These are phyloP conservation scores for Cymbidium sinense DNA, from an alignment of 106 monocot species.

Conservation along the genomic window DNA sequence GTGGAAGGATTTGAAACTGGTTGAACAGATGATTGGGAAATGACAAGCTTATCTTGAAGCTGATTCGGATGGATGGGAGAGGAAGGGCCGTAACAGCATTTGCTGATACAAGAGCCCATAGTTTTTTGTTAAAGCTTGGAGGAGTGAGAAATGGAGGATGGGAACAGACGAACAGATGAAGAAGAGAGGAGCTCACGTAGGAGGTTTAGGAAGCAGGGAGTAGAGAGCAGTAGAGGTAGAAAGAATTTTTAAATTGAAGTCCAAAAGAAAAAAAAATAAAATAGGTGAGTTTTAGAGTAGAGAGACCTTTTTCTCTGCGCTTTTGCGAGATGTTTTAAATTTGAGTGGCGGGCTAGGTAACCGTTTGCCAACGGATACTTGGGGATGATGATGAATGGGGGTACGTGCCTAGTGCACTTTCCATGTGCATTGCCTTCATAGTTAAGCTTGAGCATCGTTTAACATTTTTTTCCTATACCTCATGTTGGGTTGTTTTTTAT, in stretches of 20 bases:
- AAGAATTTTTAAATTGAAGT: not conserved
- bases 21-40: conserved; percentile 19
- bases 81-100: conserved; percentile 13
- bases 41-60: conserved; percentile 26
- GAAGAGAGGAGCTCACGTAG: not conserved
- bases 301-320: too few species aligned
- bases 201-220: not conserved
- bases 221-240: too few species aligned
- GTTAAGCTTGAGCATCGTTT: too few species aligned
- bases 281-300: too few species aligned
- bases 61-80: not conserved
- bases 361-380: conserved; percentile 18
- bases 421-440: too few species aligned
- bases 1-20: conserved; percentile 11
- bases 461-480: too few species aligned
- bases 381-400: too few species aligned
- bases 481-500: too few species aligned
- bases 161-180: not conserved
- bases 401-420: too few species aligned
- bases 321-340: conserved; percentile 3
- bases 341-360: not conserved
- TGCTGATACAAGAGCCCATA: conserved; percentile 51
- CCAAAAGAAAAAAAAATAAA: not conserved
- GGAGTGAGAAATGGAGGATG: not conserved
- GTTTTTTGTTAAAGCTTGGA: not conserved